Base-by-base conservation (phyloP, 2,329 filamentous ascomycete genomes). In the Corynespora cassiicola region DNA sequence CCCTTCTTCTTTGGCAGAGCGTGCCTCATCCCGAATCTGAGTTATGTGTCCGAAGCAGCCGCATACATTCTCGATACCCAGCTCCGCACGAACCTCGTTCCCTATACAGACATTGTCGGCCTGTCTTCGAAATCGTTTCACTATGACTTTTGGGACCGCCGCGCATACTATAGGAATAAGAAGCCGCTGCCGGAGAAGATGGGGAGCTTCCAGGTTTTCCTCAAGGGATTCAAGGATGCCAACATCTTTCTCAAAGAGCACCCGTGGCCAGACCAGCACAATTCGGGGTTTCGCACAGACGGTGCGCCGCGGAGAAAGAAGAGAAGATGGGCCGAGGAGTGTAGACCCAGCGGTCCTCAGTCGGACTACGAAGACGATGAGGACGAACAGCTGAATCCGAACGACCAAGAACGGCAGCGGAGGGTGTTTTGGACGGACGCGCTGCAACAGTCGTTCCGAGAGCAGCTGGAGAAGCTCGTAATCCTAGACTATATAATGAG, bases 401-500 rank as follows among this genome's bases (percentile, higher is more conserved):
- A 51, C 5, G 61, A 58, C 11, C 47, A 61, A 10, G 53, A 56
- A n/a, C 52, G 73, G 36, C 70, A 69, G 30, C 72, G 75, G 34
- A 66, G 69, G 24, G 95, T 94, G 51, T 81, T 86, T 42, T 99
- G 94, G 94, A 96, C 90, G 1, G 88, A 95, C 34, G 73, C 78
- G 5, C 70, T 99, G 29, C 95, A 97, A 63, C 89, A 95, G 66
- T 87, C 89, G 0, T 96, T 99, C 65, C 79, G 94, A 23, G 94
- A 99, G 68, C 88, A 97, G 71, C 78, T 99, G 31, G 94, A 99
- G 72, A 97, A 96, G 69, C 77, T 99, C 6, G 95, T 99, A 15
- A 95, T 99, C 58, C 71, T 99, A 51, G 94, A 99, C 70, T 99
- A 99, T 66, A 95, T 99, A 49, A 99, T 99, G 94, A 84, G 94